Evolutionary conservation across 306 rosid species (phyloP).

Genomic region (Pyrus betulifolia): DNA sequence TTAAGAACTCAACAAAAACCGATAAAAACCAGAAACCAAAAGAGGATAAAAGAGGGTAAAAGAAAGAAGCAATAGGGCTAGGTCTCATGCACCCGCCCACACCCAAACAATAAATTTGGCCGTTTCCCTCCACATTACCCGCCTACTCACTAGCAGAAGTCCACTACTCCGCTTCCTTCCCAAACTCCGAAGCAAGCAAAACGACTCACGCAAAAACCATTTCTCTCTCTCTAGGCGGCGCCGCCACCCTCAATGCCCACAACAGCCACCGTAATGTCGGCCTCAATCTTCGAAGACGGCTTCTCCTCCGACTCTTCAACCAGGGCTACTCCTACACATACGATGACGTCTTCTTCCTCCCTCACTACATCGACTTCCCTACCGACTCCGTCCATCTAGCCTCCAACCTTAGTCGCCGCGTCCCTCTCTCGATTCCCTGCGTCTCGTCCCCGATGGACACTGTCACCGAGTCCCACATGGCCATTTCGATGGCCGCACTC

Average conservation of each 20-base stretch:
- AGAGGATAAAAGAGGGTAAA: background rate
- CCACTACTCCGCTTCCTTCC: no score
- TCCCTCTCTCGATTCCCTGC: constrained; percentile 55
- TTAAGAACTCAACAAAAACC: no score
- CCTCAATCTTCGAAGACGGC: constrained; percentile 19
- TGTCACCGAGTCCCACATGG: constrained; percentile 72
- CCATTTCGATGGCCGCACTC: constrained; percentile 69
- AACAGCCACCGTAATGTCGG: constrained; percentile 13
- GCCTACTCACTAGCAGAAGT: no score
- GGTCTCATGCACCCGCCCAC: background rate
- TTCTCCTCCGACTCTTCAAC: constrained; percentile 64
- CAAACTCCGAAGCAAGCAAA: no score
- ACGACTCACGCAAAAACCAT: background rate
- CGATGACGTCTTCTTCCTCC: constrained; percentile 87
- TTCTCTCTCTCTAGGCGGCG: no score
- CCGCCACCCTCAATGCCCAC: background rate
- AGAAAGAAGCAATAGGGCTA: background rate
- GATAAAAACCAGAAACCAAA: background rate
- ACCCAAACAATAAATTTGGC: background rate
- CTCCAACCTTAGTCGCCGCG: constrained; percentile 51
- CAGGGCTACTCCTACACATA: constrained; percentile 86
- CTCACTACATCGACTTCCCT: constrained; percentile 83
- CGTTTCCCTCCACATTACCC: constrained; percentile 7
- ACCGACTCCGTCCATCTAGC: constrained; percentile 55
- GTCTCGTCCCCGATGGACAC: constrained; percentile 98